Conservation (phyloP, 495 filamentous ascomycete species). For the Tricharina praecox region DNA sequence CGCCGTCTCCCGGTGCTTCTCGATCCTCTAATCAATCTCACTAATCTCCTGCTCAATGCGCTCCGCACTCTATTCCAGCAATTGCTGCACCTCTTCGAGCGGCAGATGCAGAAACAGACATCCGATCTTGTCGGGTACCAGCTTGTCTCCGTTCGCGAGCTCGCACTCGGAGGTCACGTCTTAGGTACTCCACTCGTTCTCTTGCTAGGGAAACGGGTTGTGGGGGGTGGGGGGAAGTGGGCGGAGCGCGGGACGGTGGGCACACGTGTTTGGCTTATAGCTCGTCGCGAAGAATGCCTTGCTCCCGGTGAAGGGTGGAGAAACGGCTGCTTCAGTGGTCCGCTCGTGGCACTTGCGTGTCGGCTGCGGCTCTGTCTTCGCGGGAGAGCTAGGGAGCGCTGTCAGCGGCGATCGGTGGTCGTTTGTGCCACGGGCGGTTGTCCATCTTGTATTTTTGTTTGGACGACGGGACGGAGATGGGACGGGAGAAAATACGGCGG, state of each 20-base stretch:
- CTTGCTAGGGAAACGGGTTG: constrained; percentile 48
- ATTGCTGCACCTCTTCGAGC: constrained; percentile 62
- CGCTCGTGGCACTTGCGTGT: constrained; percentile 81
- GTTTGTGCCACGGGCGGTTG: not conserved
- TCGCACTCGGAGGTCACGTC: constrained; percentile 83
- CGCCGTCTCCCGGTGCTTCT: constrained; percentile 63
- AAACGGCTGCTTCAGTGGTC: constrained; percentile 98
- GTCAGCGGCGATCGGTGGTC: not conserved
- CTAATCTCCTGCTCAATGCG: constrained; percentile 58
- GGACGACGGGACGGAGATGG: too few species aligned
- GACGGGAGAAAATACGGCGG: too few species aligned
- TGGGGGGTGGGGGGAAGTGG: too few species aligned
- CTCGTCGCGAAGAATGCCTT: constrained; percentile 59
- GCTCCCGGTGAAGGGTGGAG: constrained; percentile 79
- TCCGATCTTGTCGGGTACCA: constrained; percentile 86
- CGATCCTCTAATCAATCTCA: constrained; percentile 57
- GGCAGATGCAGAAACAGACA: constrained; percentile 84
- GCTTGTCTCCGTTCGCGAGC: constrained; percentile 85
- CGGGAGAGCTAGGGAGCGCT: constrained; percentile 54
- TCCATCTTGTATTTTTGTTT: not conserved
- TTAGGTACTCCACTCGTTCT: constrained; percentile 93
- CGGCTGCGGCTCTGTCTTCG: constrained; percentile 65
- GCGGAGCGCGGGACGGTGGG: not conserved
- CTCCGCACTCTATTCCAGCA: constrained; percentile 54
- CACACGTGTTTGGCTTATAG: constrained; percentile 66